Base-by-base conservation (phyloP, 1,284 basidiomycete genomes). In the Rhodotorula mucilaginosa region DNA sequence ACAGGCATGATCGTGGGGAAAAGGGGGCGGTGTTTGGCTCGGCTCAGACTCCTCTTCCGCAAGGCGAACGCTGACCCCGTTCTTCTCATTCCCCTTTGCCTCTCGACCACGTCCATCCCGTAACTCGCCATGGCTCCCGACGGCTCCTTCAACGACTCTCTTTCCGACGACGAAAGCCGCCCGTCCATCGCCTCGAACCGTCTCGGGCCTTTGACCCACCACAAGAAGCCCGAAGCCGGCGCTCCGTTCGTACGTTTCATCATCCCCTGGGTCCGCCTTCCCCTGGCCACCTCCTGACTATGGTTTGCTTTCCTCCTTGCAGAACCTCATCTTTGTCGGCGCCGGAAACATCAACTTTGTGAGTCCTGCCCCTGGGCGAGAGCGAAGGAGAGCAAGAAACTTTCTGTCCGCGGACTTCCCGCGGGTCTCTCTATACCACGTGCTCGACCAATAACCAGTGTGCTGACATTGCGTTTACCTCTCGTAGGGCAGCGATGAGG, bases 301-400 rank as follows among this genome's bases (percentile, higher is more conserved):
- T 23, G 10, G 1, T 16, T 19, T 8, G 12, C 8, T 26, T 26
- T 26, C 13, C 2, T 13, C 3, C 61, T 19, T 3, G 23, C 67
- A 64, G 71, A 95, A 95, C 81, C 88, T 97, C 71, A 87, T 94
- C 79, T 93, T 93, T 82, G 85, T 96, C 77, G 93, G 93, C 65
- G 93, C 93, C 47, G 93, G 93, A 39, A 75, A 76, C 69, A 78
- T 78, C 72, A 78, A 79, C 67, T 78, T 74, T 64, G 77, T 74
- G 47, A 61, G 60, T 58, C 5, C 46, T 47, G 4, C 47, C 21
- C 16, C 47, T 6, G 23, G 15, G 21, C 31, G 18, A 4, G n/a
- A 26, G 26, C 29, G 48, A 34, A 3, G 21, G 26, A 21, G 54
- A 26, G 29, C 29, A 58, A 54, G 13, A 19, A 18, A 2, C 31